These are phyloP conservation scores for Fraxinus quadrangulata DNA, from an alignment of 257 asterid genomes.

Conservation along the genomic window DNA sequence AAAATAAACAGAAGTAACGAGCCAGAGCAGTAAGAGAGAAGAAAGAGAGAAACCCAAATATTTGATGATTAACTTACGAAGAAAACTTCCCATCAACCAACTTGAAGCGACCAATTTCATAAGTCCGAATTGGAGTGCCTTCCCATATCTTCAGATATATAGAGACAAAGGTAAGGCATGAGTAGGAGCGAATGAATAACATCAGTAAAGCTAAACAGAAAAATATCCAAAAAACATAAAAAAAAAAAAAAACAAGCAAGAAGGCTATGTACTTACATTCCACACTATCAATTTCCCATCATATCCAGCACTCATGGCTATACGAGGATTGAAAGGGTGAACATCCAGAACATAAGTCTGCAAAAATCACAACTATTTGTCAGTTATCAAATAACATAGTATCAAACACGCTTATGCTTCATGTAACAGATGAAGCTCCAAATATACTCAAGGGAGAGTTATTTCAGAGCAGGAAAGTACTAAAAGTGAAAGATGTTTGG, in stretches of 20 bases:
- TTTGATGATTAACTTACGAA: constrained; percentile 67
- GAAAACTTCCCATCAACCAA: constrained; percentile 97
- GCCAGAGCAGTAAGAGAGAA: constrained; percentile 11
- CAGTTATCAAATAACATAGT: background rate
- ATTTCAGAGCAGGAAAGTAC: background rate
- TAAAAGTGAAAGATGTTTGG: background rate
- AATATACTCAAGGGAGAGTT: background rate
- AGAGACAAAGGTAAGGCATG: constrained; percentile 19
- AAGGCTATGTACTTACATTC: constrained; percentile 72
- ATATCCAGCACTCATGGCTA: constrained; percentile 99
- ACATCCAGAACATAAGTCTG: constrained; percentile 95
- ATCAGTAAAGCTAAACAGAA: constrained; percentile 15
- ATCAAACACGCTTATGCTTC: background rate
- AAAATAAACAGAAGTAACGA: background rate
- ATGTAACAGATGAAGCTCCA: background rate
- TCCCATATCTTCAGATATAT: constrained; percentile 83
- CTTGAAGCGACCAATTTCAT: constrained; percentile 77
- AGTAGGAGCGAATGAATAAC: constrained; percentile 10
- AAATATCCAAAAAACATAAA: constrained; percentile 19
- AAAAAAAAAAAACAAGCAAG: constrained; percentile 2
- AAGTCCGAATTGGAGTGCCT: constrained; percentile 82
- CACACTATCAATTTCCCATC: constrained; percentile 95
- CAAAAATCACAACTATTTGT: constrained; percentile 19
- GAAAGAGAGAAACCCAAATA: constrained; percentile 4
- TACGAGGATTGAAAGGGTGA: constrained; percentile 95